phyloP scores from a whole-genome alignment of 2,329 filamentous ascomycete species.

The Trichoderma semiorbis region DNA sequence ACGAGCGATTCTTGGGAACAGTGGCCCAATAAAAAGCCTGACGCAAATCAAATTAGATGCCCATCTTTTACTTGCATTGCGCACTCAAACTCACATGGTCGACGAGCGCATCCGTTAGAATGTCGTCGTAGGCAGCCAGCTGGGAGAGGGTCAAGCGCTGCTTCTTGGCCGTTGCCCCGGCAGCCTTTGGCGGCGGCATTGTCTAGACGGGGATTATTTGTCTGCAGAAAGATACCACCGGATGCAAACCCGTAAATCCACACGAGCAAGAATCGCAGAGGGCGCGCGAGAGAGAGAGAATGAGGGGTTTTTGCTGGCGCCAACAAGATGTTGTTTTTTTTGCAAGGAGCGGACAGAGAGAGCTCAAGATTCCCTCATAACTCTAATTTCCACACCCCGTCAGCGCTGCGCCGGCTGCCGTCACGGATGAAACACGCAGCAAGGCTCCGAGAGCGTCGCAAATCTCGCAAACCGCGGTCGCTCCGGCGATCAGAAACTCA shows the following conservation, averaged over 20 bases:
- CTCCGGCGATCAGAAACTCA: background rate
- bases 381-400: background rate
- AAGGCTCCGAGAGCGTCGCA: background rate
- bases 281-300: background rate
- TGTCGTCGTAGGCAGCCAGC: constrained; percentile 90
- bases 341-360: constrained; percentile 17
- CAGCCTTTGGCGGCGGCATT: constrained; percentile 39
- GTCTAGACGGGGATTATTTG: background rate
- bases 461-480: background rate
- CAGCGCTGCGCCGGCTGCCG: background rate
- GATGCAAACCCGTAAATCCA: background rate
- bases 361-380: constrained; percentile 14
- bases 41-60: constrained; percentile 16
- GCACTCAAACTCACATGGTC: constrained; percentile 70
- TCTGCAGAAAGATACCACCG: background rate
- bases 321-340: background rate
- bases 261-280: background rate
- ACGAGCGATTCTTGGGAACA: constrained; percentile 88
- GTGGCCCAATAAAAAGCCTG: constrained; percentile 95
- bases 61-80: background rate
- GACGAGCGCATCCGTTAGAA: constrained; percentile 89
- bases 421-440: background rate
- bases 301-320: background rate
- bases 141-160: constrained; percentile 80
- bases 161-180: constrained; percentile 47